Evolutionary conservation across 1,139 yeast species (phyloP), one percentile per base, ranked within the genome.

Genomic region (Geotrichum restrictum): DNA sequence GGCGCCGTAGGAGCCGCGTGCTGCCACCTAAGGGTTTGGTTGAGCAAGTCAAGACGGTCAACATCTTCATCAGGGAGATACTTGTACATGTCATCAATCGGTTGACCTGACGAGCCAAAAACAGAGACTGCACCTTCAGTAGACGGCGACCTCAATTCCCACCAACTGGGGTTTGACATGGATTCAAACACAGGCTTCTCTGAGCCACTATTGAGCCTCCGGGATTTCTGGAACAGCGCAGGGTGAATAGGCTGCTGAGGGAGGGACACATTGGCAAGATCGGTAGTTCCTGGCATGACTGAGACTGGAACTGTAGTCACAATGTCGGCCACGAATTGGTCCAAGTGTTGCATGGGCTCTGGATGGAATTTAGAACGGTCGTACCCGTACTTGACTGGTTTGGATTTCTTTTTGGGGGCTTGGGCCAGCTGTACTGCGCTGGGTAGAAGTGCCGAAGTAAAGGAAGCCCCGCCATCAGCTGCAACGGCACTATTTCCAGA

Each of bases 1-100:
- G 99, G 99, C 0, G 96, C 95, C 0, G 98, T 89, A 1, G 98
- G 98, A 0, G 88, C 84, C 37, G 88, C 74, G 62, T 88, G 88
- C 60, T 88, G 93, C 96, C 97, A 93, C 51, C 74, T 71, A 39
- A 94, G 67, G 1, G 87, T 84, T 6, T 82, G 76, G 59, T 83
- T 85, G 74, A 89, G 77, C 59, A 88, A 72, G 22, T 78, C 75
- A 14, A 81, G 60, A 50, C 83, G 57, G 52, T 69, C 68, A 24
- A 62, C 52, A 54, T 60, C 56, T 27, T 60, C 69, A 4, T 69
- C 69, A 10, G 65, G 52, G 13, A 61, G 49, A 51, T 93, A 93
- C 61, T 82, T 85, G 62, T 74, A 72, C 50, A 93, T 78, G 67
- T 93, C 98, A 56, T 79, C 75, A 36, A 91, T 76, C 57, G 87